These are phyloP conservation scores for Pseudoscleropodium purum DNA, from an alignment of 225 moss, liverwort and hornwort genomes.

Conservation along the genomic window DNA sequence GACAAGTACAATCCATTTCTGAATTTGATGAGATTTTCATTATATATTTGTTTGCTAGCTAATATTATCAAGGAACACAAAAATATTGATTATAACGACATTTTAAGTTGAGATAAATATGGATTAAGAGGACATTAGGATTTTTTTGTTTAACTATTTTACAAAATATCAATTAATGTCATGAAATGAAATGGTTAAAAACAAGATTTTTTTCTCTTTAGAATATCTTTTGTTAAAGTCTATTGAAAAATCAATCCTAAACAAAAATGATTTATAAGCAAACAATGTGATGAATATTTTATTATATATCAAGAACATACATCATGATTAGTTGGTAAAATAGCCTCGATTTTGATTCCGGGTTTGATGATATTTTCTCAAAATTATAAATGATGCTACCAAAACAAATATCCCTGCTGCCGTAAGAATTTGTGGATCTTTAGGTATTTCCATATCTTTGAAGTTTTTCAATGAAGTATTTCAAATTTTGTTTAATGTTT, in stretches of 20 bases:
- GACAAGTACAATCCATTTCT: background rate
- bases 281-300: no score
- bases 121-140: no score
- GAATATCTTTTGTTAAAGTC: background rate
- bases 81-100: background rate
- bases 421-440: background rate
- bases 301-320: background rate
- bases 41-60: background rate
- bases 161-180: background rate
- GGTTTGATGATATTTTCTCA: background rate
- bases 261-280: no score
- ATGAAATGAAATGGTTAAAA: no score
- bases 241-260: background rate
- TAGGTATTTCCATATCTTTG: background rate
- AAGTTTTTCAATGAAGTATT: background rate
- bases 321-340: background rate
- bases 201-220: no score
- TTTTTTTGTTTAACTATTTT: background rate
- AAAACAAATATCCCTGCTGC: background rate
- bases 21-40: background rate
- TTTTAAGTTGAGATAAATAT: background rate
- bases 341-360: background rate
- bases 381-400: background rate
- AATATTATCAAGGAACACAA: background rate
- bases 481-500: no score